These are phyloP conservation scores for Colletotrichum sp. DNA, from an alignment of 2,329 filamentous ascomycete genomes.

Conservation along the genomic window DNA sequence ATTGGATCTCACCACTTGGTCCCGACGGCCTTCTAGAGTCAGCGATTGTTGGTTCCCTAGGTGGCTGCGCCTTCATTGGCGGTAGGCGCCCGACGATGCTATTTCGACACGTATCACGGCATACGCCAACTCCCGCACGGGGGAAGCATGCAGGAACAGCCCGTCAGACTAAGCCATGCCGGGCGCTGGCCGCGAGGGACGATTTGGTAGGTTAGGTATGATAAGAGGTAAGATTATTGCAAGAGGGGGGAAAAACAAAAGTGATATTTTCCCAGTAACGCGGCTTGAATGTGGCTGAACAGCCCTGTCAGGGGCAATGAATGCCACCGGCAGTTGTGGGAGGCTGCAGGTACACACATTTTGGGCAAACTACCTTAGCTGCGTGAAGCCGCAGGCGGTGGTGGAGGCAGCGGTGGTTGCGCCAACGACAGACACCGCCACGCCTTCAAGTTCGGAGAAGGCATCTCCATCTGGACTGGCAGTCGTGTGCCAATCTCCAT, in stretches of 20 bases:
- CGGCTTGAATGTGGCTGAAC: neutral
- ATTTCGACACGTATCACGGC: conserved; percentile 5
- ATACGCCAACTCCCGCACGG: neutral
- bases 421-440: neutral
- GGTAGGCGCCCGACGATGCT: neutral
- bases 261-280: neutral
- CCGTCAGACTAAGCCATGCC: neutral
- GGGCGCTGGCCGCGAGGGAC: neutral
- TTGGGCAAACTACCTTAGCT: neutral
- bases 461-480: neutral
- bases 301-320: neutral
- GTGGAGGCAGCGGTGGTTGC: neutral
- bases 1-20: neutral
- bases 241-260: neutral
- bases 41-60: neutral
- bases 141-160: neutral
- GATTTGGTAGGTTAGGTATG: neutral
- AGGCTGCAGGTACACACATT: neutral
- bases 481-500: neutral
- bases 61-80: neutral
- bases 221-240: neutral
- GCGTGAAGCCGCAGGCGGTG: neutral
- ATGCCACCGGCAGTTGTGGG: neutral
- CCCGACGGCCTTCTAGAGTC: neutral
- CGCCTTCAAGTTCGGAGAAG: neutral